A percentile compares a stretch with the other conserved stretches of the same genome.
These are phyloP conservation scores for Adansonia madagascariensis DNA, from an alignment of 441 rosid species.

Conservation along the genomic window DNA sequence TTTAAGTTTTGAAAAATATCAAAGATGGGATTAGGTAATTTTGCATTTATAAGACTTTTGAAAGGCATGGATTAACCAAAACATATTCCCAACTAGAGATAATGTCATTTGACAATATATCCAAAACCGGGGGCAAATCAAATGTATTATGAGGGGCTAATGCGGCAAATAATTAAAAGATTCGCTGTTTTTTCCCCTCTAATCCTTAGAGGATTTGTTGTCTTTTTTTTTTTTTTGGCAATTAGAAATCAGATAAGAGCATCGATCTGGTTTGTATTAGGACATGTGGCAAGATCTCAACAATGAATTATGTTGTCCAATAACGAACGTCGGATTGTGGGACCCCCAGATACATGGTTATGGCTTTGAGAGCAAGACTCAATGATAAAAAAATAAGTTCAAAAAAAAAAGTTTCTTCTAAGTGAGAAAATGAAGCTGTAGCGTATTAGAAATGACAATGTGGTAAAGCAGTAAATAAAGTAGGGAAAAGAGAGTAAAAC, in stretches of 20 bases:
- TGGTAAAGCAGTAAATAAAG: background rate
- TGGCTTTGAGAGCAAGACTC: too few relatives aligned
- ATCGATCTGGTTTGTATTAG: too few relatives aligned
- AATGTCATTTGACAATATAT: background rate
- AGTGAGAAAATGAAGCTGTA: too few relatives aligned
- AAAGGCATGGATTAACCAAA: slow-evolving; percentile 9
- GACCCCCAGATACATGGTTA: too few relatives aligned
- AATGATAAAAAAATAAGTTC: too few relatives aligned
- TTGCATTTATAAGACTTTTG: background rate
- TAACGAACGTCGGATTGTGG: too few relatives aligned
- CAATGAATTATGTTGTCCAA: too few relatives aligned
- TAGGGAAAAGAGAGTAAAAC: background rate
- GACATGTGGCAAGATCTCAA: too few relatives aligned
- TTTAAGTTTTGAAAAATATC: background rate
- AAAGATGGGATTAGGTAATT: background rate
- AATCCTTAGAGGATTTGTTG: background rate
- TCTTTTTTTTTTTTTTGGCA: background rate
- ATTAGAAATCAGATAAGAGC: too few relatives aligned
- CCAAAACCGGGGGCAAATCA: background rate
- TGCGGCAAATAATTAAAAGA: background rate
- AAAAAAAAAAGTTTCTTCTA: too few relatives aligned
- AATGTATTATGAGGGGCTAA: background rate
- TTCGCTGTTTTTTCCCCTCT: background rate
- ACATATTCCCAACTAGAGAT: background rate
- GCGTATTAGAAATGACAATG: background rate